A percentile compares a stretch with the other conserved stretches of the same genome.
Evolutionary conservation across 2,329 filamentous ascomycete species (phyloP).

Genomic region (Lasiodiplodia gonubiensis): DNA sequence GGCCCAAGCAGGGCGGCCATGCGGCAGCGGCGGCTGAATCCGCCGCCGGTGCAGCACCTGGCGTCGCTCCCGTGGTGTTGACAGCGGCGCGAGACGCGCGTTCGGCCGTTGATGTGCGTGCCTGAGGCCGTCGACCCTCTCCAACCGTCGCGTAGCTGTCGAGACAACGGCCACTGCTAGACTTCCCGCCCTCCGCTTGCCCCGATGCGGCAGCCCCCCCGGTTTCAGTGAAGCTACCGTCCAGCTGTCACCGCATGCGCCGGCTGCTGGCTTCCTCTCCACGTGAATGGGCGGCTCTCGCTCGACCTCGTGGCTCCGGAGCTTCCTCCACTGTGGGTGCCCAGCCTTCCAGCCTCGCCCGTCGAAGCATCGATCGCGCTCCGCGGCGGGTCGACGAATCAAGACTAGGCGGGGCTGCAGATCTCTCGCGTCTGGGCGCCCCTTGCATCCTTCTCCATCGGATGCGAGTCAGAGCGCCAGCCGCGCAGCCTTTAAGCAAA

Average conservation of each 20-base stretch:
- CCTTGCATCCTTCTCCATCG: constrained; percentile 5
- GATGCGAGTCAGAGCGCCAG: constrained; percentile 2
- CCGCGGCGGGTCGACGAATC: neutral
- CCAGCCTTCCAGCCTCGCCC: neutral
- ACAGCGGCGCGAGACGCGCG: neutral
- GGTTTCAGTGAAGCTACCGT: constrained; percentile 7
- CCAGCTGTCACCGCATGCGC: neutral
- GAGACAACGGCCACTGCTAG: neutral
- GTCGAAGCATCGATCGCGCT: neutral
- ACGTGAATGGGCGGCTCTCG: neutral
- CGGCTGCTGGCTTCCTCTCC: neutral
- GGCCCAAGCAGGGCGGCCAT: neutral
- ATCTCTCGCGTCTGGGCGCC: constrained; percentile 1
- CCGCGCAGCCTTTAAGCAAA: constrained; percentile 11
- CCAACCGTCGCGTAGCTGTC: neutral
- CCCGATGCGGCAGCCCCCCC: neutral
- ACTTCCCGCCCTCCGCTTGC: neutral
- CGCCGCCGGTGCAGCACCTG: neutral
- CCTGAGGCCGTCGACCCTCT: neutral
- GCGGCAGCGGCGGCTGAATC: constrained; percentile 3
- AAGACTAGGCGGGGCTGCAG: neutral
- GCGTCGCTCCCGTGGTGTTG: neutral
- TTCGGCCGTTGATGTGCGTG: neutral
- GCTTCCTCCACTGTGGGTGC: neutral
- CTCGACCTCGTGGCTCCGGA: neutral